These are phyloP conservation scores for Boletus tomentosulus DNA, from an alignment of 768 basidiomycete species.

Conservation along the genomic window DNA sequence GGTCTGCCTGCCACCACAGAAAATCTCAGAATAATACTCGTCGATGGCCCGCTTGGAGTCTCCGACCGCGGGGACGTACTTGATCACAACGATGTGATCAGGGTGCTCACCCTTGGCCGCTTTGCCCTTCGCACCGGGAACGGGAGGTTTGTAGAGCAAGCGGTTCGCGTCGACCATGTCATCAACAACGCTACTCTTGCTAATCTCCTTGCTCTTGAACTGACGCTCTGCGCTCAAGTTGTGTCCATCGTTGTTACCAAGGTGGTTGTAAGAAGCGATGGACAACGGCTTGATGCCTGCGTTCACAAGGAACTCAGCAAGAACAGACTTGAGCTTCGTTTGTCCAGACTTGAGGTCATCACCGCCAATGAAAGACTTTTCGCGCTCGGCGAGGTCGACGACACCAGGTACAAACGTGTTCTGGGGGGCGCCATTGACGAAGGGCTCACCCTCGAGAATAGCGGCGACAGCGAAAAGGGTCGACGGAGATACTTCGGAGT, in stretches of 20 bases:
- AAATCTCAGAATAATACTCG: slow-evolving; percentile 98
- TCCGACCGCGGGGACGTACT: slow-evolving; percentile 94
- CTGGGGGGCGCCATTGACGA: slow-evolving; percentile 97
- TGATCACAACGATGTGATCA: slow-evolving; percentile 95
- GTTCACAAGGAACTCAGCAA: slow-evolving; percentile 98
- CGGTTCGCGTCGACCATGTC: slow-evolving; percentile 96
- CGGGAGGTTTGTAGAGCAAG: slow-evolving; percentile 83
- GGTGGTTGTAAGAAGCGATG: slow-evolving; percentile 97
- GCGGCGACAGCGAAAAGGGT: slow-evolving; percentile 94
- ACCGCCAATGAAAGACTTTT: slow-evolving; percentile 91
- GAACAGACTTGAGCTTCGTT: slow-evolving; percentile 94
- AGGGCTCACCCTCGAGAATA: slow-evolving; percentile 92
- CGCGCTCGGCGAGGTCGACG: slow-evolving; percentile 86
- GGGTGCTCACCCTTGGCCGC: slow-evolving; percentile 90
- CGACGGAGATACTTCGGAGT: slow-evolving; percentile 93
- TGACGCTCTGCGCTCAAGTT: slow-evolving; percentile 88
- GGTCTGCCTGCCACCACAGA: slow-evolving; percentile 90
- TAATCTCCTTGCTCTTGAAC: slow-evolving; percentile 98
- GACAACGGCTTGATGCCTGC: slow-evolving; percentile 97
- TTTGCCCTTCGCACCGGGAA: slow-evolving; percentile 48
- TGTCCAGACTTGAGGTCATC: slow-evolving; percentile 98
- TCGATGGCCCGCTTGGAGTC: slow-evolving; percentile 99
- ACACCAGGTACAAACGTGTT: slow-evolving; percentile 98
- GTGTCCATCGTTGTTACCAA: slow-evolving; percentile 96
- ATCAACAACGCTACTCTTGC: slow-evolving; percentile 94